Base-by-base conservation (phyloP, 495 filamentous ascomycete genomes). In the Bacidia rubella region DNA sequence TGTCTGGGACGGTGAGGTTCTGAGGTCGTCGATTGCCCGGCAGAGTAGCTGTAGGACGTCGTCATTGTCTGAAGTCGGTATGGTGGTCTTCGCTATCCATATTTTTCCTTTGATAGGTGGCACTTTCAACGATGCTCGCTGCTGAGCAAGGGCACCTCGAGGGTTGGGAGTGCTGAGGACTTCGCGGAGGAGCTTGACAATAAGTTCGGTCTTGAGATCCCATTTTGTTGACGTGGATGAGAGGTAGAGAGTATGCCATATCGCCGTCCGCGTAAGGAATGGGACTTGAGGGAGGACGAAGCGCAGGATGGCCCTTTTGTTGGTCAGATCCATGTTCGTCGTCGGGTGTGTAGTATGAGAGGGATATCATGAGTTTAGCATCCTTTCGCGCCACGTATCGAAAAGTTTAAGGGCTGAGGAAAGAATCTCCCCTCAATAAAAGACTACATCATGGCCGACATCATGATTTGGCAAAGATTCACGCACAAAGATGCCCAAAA, bases 121-220 rank as follows among this genome's bases (percentile, higher is more conserved):
- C 26, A 85, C 84, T 47, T 70, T 74, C 41, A 74, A 61, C 3
- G 77, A 74, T 27, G 74, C 57, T n/a, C 68, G 68, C 63, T 97
- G 90, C 32, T 73, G 65, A 52, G 79, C 74, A 32, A 76, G 68
- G 21, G 95, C 64, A 9, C 80, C 67, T 0, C 56, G 59, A 3
- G 66, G 65, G 11, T 62, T 68, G 0, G 68, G 62, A 24, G 62
- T 63, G 5, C 55, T 24, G 35, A 87, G 64, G 57, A 83, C 76
- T 0, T 77, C 73, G 19, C 87, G 83, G 25, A 95, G 57, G 19
- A 92, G 62, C 19, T 79, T 75, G 51, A 92, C 70, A 0, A 74
- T 83, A 47, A 96, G 60, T 39, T 83, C 83, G 11, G 85, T 90
- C 32, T 80, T 76, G 11, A 96, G 66, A 61, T 93, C 85, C 64